phyloP scores from a whole-genome alignment of 257 asterid species.

The Solanum bukasovii region DNA sequence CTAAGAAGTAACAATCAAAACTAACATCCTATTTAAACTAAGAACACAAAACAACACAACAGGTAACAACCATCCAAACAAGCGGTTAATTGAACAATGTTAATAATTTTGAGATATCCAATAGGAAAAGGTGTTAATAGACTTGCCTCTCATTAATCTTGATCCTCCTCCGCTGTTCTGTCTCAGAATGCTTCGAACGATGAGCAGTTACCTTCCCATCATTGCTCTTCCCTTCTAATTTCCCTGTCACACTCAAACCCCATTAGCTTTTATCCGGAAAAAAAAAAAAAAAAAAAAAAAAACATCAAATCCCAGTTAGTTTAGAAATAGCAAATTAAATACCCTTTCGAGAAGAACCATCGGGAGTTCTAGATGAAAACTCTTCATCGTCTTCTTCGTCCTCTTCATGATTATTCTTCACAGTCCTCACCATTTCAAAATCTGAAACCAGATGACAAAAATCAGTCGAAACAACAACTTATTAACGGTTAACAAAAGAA shows the following conservation, averaged over 20 bases:
- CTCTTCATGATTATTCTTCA: conserved; percentile 25
- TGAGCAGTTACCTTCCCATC: conserved; percentile 36
- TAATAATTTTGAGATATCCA: not conserved
- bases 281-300: not conserved
- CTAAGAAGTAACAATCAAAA: too few relatives aligned
- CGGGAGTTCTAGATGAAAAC: conserved; percentile 24
- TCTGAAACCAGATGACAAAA: not conserved
- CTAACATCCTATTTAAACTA: not conserved
- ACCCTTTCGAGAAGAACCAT: conserved; percentile 45
- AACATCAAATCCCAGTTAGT: not conserved
- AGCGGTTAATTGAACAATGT: not conserved
- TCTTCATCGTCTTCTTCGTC: conserved; percentile 30
- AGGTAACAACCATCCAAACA: not conserved
- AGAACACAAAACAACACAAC: not conserved
- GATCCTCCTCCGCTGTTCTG: conserved; percentile 78
- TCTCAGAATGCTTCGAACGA: conserved; percentile 83
- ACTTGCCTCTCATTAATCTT: conserved; percentile 77
- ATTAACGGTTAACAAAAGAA: not conserved
- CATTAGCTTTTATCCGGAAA: not conserved
- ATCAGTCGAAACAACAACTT: not conserved
- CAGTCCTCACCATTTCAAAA: conserved; percentile 33
- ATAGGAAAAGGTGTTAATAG: not conserved
- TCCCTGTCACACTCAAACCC: conserved; percentile 24
- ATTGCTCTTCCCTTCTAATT: conserved; percentile 26
- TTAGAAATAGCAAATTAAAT: not conserved